phyloP scores from a whole-genome alignment of 306 rosid species.

The Crotalaria pallida region DNA sequence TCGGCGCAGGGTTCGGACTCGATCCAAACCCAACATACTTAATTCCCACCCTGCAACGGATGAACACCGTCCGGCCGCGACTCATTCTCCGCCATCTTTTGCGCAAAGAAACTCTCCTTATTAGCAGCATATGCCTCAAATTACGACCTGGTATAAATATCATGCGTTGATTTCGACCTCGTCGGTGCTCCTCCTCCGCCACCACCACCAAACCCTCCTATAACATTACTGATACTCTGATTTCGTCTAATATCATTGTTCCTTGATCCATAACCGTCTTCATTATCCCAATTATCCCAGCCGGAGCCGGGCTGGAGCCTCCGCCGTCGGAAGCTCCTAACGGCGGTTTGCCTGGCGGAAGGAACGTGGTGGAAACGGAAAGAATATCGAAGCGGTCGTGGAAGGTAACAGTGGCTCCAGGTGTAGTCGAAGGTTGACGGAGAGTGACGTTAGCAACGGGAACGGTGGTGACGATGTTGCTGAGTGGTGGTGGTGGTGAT shows the following conservation, averaged over 20 bases:
- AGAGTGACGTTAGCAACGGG: conserved; percentile 77
- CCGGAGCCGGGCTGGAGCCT: background rate
- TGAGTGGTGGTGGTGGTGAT: too few species aligned
- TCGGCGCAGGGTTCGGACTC: conserved; percentile 40
- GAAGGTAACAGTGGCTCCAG: conserved; percentile 73
- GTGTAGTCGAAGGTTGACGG: conserved; percentile 73
- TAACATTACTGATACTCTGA: conserved; percentile 69
- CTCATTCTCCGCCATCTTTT: conserved; percentile 62
- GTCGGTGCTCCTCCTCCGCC: conserved; percentile 28
- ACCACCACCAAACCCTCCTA: conserved; percentile 39
- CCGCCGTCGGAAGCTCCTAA: conserved; percentile 7
- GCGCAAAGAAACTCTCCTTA: conserved; percentile 68
- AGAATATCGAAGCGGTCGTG: conserved; percentile 91
- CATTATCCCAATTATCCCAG: conserved; percentile 92
- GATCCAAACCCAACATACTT: conserved; percentile 98
- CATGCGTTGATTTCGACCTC: conserved; percentile 81
- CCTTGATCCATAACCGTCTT: conserved; percentile 53
- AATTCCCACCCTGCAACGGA: conserved; percentile 94
- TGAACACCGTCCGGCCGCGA: conserved; percentile 79
- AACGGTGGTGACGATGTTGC: too few species aligned
- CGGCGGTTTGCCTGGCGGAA: conserved; percentile 65
- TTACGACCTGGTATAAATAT: conserved; percentile 58
- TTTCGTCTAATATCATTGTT: conserved; percentile 61
- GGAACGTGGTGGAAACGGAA: conserved; percentile 71
- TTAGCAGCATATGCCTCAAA: conserved; percentile 86